A percentile compares a stretch with the other conserved stretches of the same genome.
Conservation (phyloP, 2,329 filamentous ascomycete genomes). For the Domatiomyces globalis region DNA sequence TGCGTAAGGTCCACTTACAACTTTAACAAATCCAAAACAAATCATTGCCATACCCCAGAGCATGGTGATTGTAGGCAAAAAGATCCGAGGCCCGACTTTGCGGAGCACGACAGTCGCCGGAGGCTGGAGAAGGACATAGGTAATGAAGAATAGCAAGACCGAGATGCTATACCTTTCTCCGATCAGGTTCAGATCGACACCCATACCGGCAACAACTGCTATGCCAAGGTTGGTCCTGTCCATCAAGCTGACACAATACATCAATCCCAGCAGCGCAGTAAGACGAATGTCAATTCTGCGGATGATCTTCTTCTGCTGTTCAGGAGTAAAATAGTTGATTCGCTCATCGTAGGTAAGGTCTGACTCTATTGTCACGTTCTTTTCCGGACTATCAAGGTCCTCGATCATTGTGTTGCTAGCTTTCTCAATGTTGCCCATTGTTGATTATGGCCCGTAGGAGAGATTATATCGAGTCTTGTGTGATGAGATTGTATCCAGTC, state of each 20-base stretch:
- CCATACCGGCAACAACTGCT: slow-evolving; percentile 52
- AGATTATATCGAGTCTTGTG: not conserved
- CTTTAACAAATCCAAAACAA: slow-evolving; percentile 19
- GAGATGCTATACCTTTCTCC: slow-evolving; percentile 40
- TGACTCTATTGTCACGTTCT: slow-evolving; percentile 5
- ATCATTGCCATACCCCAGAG: slow-evolving; percentile 31
- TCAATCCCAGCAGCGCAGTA: slow-evolving; percentile 46
- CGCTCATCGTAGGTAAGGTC: slow-evolving; percentile 7
- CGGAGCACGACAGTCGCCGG: slow-evolving; percentile 56
- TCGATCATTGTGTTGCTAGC: slow-evolving; percentile 19
- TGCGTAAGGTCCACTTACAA: not conserved
- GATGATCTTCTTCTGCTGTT: slow-evolving; percentile 55
- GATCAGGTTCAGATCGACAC: slow-evolving; percentile 13
- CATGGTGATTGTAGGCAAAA: slow-evolving; percentile 23
- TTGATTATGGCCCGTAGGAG: not conserved
- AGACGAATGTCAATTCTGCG: slow-evolving; percentile 53
- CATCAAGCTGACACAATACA: slow-evolving; percentile 67
- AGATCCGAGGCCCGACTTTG: slow-evolving; percentile 40
- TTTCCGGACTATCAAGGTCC: slow-evolving; percentile 8
- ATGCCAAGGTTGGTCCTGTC: slow-evolving; percentile 65
- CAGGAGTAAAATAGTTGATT: slow-evolving; percentile 20
- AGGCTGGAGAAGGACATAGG: slow-evolving; percentile 58
- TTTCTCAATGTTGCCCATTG: not conserved
- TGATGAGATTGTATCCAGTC: not conserved
- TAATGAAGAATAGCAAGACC: slow-evolving; percentile 59